Evolutionary conservation across 169 alveolate genomes (phyloP), one percentile per base, ranked within the genome.

Genomic region (Theileria parva): DNA sequence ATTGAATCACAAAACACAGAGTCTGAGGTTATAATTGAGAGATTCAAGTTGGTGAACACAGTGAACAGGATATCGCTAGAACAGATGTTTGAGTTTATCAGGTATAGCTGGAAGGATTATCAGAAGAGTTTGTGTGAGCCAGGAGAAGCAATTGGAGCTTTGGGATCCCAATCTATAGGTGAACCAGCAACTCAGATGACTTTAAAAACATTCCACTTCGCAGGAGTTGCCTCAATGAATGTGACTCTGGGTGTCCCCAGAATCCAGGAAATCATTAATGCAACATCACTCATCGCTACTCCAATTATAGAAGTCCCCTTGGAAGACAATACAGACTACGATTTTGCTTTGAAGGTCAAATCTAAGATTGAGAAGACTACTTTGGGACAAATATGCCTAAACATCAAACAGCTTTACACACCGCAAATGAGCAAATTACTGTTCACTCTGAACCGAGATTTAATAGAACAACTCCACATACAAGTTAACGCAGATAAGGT

Each of bases 121-220:
- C 91, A 87, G 75, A 91, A 91, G 86, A 95, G 99, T 32, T 79
- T 95, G 37, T 94, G 95, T 61, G 93, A 93, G 64, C 99, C 99
- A 0, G 99, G 99, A n/a, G 99, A 98, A 83, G 99, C 99, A 11
- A 99, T 97, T 4, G 99, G 99, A 5, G 99, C 99, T 2, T 95
- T 97, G 55, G 99, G 99, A 6, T 99, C 99, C 8, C 98, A 98
- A 88, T 96, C 99, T n/a, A 97, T 98, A 57, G 99, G 99, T 9
- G 99, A 98, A 61, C 99, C 99, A 5, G 99, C 99, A 19, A 98
- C 99, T 2, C 98, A 98, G 86, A 98, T 98, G 99, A 97, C 99
- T n/a, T 86, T 98, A 74, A 98, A 98, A 93, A 97, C 99, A 55
- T 98, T 98, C 91, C 99, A 98, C 88, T 97, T 97, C 84, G 99